Percentiles rank a stretch among this genome's conserved stretches.
Conservation (phyloP, 1,139 yeast genomes). For the Torulaspora pretoriensis region DNA sequence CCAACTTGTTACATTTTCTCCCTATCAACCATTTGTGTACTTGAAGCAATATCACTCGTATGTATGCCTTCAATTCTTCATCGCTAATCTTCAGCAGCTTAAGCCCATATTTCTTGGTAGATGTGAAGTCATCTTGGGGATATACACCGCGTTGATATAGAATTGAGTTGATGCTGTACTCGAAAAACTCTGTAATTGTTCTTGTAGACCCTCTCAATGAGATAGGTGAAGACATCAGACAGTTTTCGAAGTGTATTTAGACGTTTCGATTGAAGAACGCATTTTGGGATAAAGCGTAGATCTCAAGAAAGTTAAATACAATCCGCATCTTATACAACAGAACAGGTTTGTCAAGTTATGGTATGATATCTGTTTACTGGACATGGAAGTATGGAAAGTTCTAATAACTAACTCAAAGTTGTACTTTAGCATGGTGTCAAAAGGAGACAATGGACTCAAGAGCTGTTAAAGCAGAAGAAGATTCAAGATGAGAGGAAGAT, state of each 20-base stretch:
- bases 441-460: constrained; percentile 54
- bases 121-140: constrained; percentile 80
- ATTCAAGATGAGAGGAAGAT: constrained; percentile 54
- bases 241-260: neutral
- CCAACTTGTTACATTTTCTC: constrained; percentile 63
- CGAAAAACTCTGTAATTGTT: constrained; percentile 77
- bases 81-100: constrained; percentile 71
- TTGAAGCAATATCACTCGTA: constrained; percentile 66
- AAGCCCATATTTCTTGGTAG: constrained; percentile 76
- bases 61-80: constrained; percentile 70
- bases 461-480: constrained; percentile 52
- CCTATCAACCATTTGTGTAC: constrained; percentile 77
- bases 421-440: constrained; percentile 61
- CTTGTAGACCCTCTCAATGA: constrained; percentile 76
- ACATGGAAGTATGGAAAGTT: neutral
- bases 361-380: neutral
- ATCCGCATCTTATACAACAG: neutral
- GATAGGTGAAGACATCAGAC: constrained; percentile 32
- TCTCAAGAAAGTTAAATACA: neutral
- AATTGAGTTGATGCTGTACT: constrained; percentile 73
- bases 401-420: neutral
- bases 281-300: neutral
- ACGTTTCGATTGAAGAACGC: neutral
- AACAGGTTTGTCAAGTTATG: neutral
- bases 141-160: constrained; percentile 88